Evolutionary conservation across 768 basidiomycete species (phyloP), one percentile per base, ranked within the genome.

Genomic region (Leccinum disarticulatum): DNA sequence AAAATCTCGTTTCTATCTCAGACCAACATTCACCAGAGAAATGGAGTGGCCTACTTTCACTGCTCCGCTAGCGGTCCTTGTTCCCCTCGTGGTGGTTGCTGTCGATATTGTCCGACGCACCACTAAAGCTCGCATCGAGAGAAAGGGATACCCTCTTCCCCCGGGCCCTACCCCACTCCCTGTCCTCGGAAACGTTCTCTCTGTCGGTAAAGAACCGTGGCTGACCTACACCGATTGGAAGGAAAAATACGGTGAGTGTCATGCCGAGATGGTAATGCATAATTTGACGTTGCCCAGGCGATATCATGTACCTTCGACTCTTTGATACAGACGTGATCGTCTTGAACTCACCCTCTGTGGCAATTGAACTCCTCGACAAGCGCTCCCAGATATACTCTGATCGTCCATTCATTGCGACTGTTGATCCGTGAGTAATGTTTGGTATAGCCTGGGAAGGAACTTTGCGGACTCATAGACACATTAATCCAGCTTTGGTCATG

Each of bases 311-410:
- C 36, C 27, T n/a, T 8, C 47, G 53, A 7, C 43, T 58, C 2
- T 8, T 55, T 4, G 53, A 54, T 9, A 22, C 7, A 13, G 58
- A 59, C 13, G 53, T 59, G 6, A 10, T 59, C n/a, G 14, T 59
- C 17, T 13, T 59, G 5, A 59, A 59, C 6, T 38, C 58, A 4
- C 46, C 48, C 46, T 15, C 33, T 8, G 53, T 27, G 14, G 11
- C 53, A 7, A 19, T 19, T 6, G 47, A 52, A 1, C 52, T 52
- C 4, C 52, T 52, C 52, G 52, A 52, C 30, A 52, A 52, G 8
- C 33, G 52, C 9, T 54, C 58, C 3, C 52, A 59, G 13, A 25
- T 38, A 25, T 59, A 59, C 15, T 59, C 58, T 27, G 53, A 59
- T 30, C 58, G 58, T 10, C 47, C 58, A n/a, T 41, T 15, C 47